Evolutionary conservation across 768 basidiomycete genomes (phyloP), one percentile per base, ranked within the genome.

Genomic region (Lactarius hatsudake): DNA sequence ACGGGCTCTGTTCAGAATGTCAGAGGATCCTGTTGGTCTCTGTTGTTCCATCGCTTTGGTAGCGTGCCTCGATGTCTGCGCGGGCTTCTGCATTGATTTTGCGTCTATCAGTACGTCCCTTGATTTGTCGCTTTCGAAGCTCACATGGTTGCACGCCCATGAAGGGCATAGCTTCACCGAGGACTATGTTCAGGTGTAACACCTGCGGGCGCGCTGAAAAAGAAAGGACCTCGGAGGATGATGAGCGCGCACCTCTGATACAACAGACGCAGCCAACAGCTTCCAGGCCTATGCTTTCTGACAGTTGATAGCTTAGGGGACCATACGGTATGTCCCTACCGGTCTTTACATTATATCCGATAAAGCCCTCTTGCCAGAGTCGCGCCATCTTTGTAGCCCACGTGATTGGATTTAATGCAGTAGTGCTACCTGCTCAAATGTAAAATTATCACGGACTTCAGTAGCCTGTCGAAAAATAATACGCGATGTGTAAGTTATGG

Each of bases 61-160:
- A 6, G 66, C 69, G 1, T 68, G 69, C 10, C 48, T 68, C 13
- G 66, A 70, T 4, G 32, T 70, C 9, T 70, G 43, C 62, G 30
- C 45, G 4, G 69, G 62, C 17, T 15, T 70, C 34, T 70, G 69
- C 55, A 23, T 64, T 23, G 69, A 70, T 59, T 70, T 61, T 60
- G 54, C 48, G 18, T 54, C 69, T 12, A 1, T 53, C 15, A 62
- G 69, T 70, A n/a, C 54, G 69, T 68, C 42, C n/a, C 30, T 42
- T 12, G 48, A 23, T 51, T 8, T 26, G 23, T 26, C 23, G 23
- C n/a, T 12, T 26, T 26, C 43, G 9, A n/a, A 4, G 12, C 13
- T 15, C 12, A 23, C 23, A 4, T 15, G 10, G 10, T n/a, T 12
- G 10, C 48, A 53, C 6, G 26, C n/a, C 26, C n/a, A 13, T 6